Evolutionary conservation across 1,139 yeast species (phyloP), one percentile per base, ranked within the genome.

Genomic region (Yamadazyma pseudoaaseri): DNA sequence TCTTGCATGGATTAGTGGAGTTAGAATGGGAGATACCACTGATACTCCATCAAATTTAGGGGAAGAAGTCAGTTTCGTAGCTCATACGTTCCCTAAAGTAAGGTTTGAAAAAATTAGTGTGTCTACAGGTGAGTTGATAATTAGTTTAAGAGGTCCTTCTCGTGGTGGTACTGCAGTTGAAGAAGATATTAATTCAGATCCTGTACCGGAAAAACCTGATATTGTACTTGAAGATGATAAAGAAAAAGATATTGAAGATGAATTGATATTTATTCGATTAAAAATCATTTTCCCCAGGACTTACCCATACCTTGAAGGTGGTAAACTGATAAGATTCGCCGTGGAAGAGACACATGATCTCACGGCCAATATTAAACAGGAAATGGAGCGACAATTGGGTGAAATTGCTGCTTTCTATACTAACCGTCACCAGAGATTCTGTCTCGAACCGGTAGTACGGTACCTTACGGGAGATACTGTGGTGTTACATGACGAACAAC

Each of bases 1-100:
- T 52, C 64, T 92, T 40, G 81, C 83, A 45, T 92, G 98, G 98
- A 82, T 92, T 27, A 82, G 96, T 0, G 97, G 97, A 30, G 95
- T 92, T 5, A 69, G 92, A 35, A 79, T 77, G 62, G 94, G 94
- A 0, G 66, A 75, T 31, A 60, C 74, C 3, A 87, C 87, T 1
- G 49, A 41, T 29, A 72, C 68, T 20, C 89, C 83, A 2, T 74
- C 80, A 12, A 86, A 86, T 49, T 59, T 90, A 15, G 96, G 96
- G 4, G 97, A 89, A 56, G 97, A 92, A 54, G 90, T 90, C 2
- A 83, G 95, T 45, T 69, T 78, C 20, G 92, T 90, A 6, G 96
- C 97, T 1, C 92, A 85, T 49, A 86, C 86, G 48, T 89, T 92
- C 52, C 96, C 97, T 1, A 86, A 84, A 44, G 74, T 92, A 2